phyloP scores from a whole-genome alignment of 2,329 filamentous ascomycete species.

The Dactylellina drechsleri region DNA sequence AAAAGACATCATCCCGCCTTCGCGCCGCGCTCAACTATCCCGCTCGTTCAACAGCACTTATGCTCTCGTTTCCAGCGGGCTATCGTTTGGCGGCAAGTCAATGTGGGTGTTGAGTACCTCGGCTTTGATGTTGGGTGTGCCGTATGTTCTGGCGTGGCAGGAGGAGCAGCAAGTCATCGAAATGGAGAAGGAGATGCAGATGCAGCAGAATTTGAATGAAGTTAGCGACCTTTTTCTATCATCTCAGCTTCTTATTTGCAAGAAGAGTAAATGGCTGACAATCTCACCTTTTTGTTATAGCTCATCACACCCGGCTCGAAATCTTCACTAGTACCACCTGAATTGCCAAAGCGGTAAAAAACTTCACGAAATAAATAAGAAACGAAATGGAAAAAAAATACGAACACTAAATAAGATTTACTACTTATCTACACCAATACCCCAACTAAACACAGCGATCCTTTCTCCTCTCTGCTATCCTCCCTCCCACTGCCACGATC shows the following conservation, averaged over 20 bases:
- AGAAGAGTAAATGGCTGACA: neutral
- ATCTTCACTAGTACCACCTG: constrained; percentile 38
- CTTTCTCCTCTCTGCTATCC: too few relatives aligned
- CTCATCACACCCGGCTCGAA: constrained; percentile 53
- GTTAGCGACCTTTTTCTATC: constrained; percentile 63
- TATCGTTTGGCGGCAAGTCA: constrained; percentile 81
- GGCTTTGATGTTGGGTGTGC: constrained; percentile 87
- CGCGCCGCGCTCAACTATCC: constrained; percentile 74
- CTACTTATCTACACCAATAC: too few relatives aligned
- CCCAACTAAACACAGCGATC: too few relatives aligned
- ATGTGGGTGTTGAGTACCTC: constrained; percentile 92
- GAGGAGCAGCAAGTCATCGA: constrained; percentile 97
- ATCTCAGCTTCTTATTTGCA: neutral
- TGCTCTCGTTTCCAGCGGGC: constrained; percentile 69
- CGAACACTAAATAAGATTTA: too few relatives aligned
- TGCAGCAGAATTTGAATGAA: constrained; percentile 91
- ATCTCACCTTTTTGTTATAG: constrained; percentile 3
- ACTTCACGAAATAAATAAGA: neutral
- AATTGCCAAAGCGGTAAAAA: constrained; percentile 48
- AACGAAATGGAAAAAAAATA: too few relatives aligned
- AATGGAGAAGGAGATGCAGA: constrained; percentile 97
- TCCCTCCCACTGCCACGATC: too few relatives aligned
- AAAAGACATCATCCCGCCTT: constrained; percentile 79
- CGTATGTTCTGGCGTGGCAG: constrained; percentile 89
- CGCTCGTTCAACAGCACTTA: constrained; percentile 67